Evolutionary conservation across 345 rosid species (phyloP).

Genomic region (Eutrema japonicum): DNA sequence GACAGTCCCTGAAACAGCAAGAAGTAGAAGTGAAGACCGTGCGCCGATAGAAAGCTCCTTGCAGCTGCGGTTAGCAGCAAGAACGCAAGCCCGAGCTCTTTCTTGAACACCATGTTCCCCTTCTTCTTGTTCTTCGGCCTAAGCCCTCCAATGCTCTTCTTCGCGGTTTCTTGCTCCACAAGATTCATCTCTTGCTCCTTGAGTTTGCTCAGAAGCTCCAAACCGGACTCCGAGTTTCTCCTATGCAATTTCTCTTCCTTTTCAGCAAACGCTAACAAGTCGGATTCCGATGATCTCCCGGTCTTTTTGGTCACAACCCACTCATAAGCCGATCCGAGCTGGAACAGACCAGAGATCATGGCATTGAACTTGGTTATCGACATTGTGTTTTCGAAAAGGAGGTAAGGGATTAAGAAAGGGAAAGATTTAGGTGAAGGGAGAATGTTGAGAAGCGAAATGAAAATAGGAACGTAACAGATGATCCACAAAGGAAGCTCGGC

Average conservation of each 20-base stretch:
- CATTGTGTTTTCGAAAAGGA: slow-evolving; percentile 92
- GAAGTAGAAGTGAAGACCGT: slow-evolving; percentile 93
- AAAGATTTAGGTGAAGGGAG: slow-evolving; percentile 82
- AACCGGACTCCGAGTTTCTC: slow-evolving; percentile 73
- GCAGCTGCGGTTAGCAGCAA: slow-evolving; percentile 83
- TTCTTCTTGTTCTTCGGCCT: slow-evolving; percentile 48
- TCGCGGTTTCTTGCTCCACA: slow-evolving; percentile 23
- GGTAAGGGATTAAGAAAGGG: slow-evolving; percentile 91
- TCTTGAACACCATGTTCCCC: slow-evolving; percentile 66
- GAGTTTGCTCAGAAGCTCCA: slow-evolving; percentile 65
- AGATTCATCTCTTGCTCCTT: slow-evolving; percentile 53
- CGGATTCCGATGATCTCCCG: slow-evolving; percentile 85
- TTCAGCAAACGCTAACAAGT: slow-evolving; percentile 72
- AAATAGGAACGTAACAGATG: slow-evolving; percentile 77
- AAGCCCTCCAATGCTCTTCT: slow-evolving; percentile 35
- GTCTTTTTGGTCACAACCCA: slow-evolving; percentile 93
- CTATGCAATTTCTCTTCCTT: slow-evolving; percentile 74
- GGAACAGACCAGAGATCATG: slow-evolving; percentile 88
- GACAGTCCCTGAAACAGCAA: slow-evolving; percentile 86
- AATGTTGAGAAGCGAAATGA: slow-evolving; percentile 81
- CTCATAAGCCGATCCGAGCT: slow-evolving; percentile 88
- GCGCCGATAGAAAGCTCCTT: slow-evolving; percentile 78
- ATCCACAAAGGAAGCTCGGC: slow-evolving; percentile 90
- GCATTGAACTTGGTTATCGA: slow-evolving; percentile 94
- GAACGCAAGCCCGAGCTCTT: slow-evolving; percentile 84